Conservation (phyloP, 1,284 basidiomycete species). For the Volvariella volvacea region DNA sequence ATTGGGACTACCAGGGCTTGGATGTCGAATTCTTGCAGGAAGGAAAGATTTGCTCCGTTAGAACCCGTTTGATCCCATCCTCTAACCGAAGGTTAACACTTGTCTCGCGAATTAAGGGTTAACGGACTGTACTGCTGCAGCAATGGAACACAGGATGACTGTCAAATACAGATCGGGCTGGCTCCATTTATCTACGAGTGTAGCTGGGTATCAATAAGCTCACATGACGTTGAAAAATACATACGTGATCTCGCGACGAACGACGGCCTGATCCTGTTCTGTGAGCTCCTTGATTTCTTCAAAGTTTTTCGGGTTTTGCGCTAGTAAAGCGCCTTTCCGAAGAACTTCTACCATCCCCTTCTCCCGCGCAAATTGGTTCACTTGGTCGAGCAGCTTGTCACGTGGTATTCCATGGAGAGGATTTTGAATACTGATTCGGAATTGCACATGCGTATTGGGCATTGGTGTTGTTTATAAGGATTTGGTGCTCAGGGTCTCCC, state of each 20-base stretch:
- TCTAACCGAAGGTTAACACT: conserved; percentile 12
- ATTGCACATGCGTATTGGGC: no score
- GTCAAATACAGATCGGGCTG: conserved; percentile 47
- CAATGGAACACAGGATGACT: conserved; percentile 44
- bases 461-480: no score
- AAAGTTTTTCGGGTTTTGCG: conserved; percentile 42
- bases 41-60: conserved; percentile 56
- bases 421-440: conserved; percentile 35
- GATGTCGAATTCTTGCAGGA: conserved; percentile 47
- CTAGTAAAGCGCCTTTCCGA: conserved; percentile 48
- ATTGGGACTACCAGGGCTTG: conserved; percentile 16
- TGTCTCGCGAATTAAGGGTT: conserved; percentile 25
- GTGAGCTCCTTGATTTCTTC: conserved; percentile 40
- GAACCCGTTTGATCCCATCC: conserved; percentile 54
- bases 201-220: background rate
- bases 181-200: conserved; percentile 42
- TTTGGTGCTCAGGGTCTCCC: no score
- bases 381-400: conserved; percentile 33
- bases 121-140: conserved; percentile 48
- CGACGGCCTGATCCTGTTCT: conserved; percentile 36
- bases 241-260: conserved; percentile 49
- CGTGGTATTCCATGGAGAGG: conserved; percentile 40
- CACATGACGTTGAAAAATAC: conserved; percentile 10
- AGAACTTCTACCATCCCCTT: conserved; percentile 34
- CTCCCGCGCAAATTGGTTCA: conserved; percentile 36